phyloP scores from a whole-genome alignment of 2,329 filamentous ascomycete genomes.

The Colletotrichum eleusines region DNA sequence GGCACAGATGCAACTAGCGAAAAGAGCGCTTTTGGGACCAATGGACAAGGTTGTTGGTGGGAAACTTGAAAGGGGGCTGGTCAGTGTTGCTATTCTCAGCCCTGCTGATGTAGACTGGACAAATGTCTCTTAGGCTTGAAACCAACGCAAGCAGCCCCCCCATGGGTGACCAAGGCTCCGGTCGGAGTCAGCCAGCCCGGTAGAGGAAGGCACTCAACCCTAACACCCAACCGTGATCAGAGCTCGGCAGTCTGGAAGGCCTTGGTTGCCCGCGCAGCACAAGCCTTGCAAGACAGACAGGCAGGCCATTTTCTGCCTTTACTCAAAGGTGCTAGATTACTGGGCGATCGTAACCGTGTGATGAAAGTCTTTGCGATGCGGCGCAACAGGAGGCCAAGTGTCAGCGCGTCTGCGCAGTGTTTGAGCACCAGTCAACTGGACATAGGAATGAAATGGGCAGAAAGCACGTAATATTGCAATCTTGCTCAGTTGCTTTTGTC shows the following conservation, averaged over 20 bases:
- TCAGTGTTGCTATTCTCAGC: background rate
- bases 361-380: background rate
- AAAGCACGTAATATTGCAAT: background rate
- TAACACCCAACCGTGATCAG: background rate
- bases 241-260: background rate
- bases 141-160: background rate
- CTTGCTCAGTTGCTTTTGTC: background rate
- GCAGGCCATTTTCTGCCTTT: background rate
- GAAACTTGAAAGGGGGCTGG: background rate
- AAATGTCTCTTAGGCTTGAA: background rate
- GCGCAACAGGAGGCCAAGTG: background rate
- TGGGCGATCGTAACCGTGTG: background rate
- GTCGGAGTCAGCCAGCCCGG: background rate
- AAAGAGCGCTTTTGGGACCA: background rate
- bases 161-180: background rate
- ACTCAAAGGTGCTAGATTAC: background rate
- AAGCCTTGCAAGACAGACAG: background rate
- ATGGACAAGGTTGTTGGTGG: background rate
- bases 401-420: background rate
- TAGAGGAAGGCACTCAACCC: background rate
- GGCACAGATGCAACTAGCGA: background rate
- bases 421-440: background rate
- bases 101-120: background rate
- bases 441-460: background rate
- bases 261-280: background rate